These are phyloP conservation scores for Leccinum fallax DNA, from an alignment of 1,284 basidiomycete species.

Conservation along the genomic window DNA sequence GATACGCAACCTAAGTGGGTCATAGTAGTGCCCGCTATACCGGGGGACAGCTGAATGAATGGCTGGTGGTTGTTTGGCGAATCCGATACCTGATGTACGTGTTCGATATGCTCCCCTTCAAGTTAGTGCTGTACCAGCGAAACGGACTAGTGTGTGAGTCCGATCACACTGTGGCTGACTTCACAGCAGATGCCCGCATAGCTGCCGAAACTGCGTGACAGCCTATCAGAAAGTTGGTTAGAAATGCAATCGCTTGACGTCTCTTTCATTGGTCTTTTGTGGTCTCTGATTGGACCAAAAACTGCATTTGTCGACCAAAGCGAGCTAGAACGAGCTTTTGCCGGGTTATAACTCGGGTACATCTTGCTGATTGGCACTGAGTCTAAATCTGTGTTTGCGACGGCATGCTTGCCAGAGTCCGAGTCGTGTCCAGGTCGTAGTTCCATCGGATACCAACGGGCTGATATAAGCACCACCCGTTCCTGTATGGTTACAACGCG, in stretches of 20 bases:
- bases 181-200: neutral
- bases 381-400: neutral
- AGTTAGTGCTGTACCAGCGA: neutral
- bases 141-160: neutral
- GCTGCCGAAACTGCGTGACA: neutral
- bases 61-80: neutral
- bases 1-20: neutral
- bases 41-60: neutral
- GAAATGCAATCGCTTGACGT: too few species aligned
- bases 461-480: neutral
- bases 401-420: neutral
- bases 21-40: neutral
- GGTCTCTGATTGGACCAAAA: too few species aligned
- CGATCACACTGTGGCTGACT: neutral
- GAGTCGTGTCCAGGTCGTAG: neutral
- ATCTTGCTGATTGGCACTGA: too few species aligned
- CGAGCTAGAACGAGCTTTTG: too few species aligned
- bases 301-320: too few species aligned
- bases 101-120: neutral
- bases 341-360: too few species aligned
- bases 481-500: neutral
- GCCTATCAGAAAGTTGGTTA: too few species aligned
- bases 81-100: neutral
- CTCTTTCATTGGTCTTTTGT: too few species aligned
- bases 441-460: neutral